A percentile compares a stretch with the other conserved stretches of the same genome.
Evolutionary conservation across 805 yeast species (phyloP).

Genomic region (Ogataea wickerhamii): DNA sequence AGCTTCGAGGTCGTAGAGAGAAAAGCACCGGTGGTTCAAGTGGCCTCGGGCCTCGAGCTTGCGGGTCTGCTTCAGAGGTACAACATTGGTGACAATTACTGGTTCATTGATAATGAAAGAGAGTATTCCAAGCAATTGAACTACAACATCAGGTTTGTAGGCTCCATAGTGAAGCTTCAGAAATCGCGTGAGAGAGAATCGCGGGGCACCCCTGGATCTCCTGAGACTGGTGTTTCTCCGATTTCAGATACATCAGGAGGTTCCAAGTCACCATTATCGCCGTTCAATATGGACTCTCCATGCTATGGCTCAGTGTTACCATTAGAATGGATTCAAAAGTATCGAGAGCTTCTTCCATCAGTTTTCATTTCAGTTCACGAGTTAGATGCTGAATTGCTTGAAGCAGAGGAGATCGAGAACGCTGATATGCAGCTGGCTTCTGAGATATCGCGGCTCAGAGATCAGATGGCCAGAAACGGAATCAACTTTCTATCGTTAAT

Average conservation of each 20-base stretch:
- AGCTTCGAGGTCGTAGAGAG: slow-evolving; percentile 13
- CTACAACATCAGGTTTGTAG: slow-evolving; percentile 33
- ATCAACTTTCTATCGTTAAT: slow-evolving; percentile 36
- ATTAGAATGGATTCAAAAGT: slow-evolving; percentile 51
- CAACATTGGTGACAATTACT: slow-evolving; percentile 20
- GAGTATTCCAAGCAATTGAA: slow-evolving; percentile 17
- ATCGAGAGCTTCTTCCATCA: slow-evolving; percentile 44
- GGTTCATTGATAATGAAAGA: slow-evolving; percentile 17
- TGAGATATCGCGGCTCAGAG: slow-evolving; percentile 36
- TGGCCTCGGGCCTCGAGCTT: slow-evolving; percentile 30
- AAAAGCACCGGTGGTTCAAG: slow-evolving; percentile 22
- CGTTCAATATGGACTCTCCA: slow-evolving; percentile 38
- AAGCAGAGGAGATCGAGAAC: slow-evolving; percentile 17
- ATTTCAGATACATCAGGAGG: background rate
- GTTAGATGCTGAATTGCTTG: slow-evolving; percentile 31
- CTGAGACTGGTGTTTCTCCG: background rate
- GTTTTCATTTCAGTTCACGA: slow-evolving; percentile 45
- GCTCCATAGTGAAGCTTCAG: slow-evolving; percentile 25
- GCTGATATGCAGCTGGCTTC: slow-evolving; percentile 34
- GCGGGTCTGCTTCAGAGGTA: slow-evolving; percentile 30
- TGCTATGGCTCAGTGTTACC: slow-evolving; percentile 43
- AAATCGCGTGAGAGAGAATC: background rate
- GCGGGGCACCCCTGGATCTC: background rate
- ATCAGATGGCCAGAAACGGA: slow-evolving; percentile 27
- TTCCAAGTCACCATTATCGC: slow-evolving; percentile 37